Evolutionary conservation across 2,329 filamentous ascomycete species (phyloP).

Genomic region (Nigrospora oryzae): DNA sequence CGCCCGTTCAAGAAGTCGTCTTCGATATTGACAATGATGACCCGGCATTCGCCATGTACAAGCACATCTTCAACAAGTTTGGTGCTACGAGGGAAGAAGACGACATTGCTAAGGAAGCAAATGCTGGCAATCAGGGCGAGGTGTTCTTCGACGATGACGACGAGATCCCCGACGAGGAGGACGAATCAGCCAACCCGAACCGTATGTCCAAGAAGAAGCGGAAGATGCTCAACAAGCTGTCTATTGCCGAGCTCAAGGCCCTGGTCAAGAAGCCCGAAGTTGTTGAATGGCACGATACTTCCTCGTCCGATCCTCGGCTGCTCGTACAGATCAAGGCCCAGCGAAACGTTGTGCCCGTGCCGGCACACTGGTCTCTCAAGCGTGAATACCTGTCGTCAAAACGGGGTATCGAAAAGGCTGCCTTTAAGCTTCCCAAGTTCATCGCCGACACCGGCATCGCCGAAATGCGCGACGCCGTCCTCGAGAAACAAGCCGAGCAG

Average conservation of each 20-base stretch:
- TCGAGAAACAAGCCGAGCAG: conserved; percentile 92
- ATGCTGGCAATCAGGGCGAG: conserved; percentile 70
- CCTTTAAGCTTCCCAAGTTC: conserved; percentile 88
- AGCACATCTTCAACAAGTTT: conserved; percentile 75
- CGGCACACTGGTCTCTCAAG: conserved; percentile 90
- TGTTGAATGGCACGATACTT: conserved; percentile 96
- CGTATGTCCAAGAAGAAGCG: conserved; percentile 92
- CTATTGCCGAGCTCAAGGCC: conserved; percentile 91
- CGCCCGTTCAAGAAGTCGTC: conserved; percentile 29
- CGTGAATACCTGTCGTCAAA: conserved; percentile 96
- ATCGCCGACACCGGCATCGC: conserved; percentile 96
- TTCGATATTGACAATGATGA: conserved; percentile 56
- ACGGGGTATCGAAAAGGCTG: conserved; percentile 89
- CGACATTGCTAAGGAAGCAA: conserved; percentile 54
- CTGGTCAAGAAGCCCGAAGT: conserved; percentile 85
- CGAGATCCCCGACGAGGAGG: conserved; percentile 78
- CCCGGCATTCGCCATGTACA: conserved; percentile 76
- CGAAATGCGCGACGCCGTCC: conserved; percentile 93
- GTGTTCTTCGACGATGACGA: conserved; percentile 78
- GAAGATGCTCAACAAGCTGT: conserved; percentile 85
- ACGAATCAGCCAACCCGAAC: conserved; percentile 53
- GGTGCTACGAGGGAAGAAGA: conserved; percentile 56
- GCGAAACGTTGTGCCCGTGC: conserved; percentile 91
- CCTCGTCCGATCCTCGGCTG: conserved; percentile 78
- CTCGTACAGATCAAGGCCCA: conserved; percentile 93